Conservation (phyloP, 1,284 basidiomycete genomes). For the Moesziomyces antarcticus region DNA sequence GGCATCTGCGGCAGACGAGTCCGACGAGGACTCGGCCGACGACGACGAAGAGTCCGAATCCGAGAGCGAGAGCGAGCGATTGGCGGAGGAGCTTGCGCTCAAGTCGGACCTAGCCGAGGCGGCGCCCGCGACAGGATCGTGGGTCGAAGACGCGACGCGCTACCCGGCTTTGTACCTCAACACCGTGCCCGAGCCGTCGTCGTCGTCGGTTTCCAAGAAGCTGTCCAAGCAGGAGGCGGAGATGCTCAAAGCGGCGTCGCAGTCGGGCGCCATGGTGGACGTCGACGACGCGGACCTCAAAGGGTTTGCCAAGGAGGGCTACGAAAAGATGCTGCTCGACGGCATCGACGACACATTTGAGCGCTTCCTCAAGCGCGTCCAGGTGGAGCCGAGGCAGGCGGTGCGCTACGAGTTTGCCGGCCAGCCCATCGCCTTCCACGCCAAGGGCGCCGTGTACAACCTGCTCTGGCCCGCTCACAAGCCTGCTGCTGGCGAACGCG, state of each 20-base stretch:
- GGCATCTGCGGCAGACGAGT: neutral
- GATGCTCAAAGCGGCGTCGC: constrained; percentile 33
- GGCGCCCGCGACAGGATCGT: constrained; percentile 28
- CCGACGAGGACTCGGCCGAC: constrained; percentile 19
- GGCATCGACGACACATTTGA: constrained; percentile 64
- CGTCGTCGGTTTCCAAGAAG: constrained; percentile 35
- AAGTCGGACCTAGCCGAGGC: constrained; percentile 56
- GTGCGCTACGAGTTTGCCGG: constrained; percentile 65
- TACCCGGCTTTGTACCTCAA: constrained; percentile 62
- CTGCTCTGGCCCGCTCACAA: constrained; percentile 52
- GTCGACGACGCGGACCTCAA: constrained; percentile 42
- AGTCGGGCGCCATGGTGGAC: constrained; percentile 21
- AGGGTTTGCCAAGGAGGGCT: constrained; percentile 56
- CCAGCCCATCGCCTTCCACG: constrained; percentile 57
- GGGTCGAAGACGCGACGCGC: constrained; percentile 42
- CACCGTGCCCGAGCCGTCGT: constrained; percentile 62
- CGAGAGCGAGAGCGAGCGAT: constrained; percentile 39
- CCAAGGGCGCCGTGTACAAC: constrained; percentile 48
- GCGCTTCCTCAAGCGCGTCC: constrained; percentile 59
- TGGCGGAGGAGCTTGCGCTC: constrained; percentile 64
- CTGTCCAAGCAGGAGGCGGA: constrained; percentile 38
- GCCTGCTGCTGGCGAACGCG: constrained; percentile 10
- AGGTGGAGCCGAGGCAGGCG: constrained; percentile 57
- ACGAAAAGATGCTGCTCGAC: constrained; percentile 60
- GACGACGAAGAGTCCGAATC: constrained; percentile 50